Evolutionary conservation across 78 protist species (phyloP).

Genomic region (Protostelium mycophagum): DNA sequence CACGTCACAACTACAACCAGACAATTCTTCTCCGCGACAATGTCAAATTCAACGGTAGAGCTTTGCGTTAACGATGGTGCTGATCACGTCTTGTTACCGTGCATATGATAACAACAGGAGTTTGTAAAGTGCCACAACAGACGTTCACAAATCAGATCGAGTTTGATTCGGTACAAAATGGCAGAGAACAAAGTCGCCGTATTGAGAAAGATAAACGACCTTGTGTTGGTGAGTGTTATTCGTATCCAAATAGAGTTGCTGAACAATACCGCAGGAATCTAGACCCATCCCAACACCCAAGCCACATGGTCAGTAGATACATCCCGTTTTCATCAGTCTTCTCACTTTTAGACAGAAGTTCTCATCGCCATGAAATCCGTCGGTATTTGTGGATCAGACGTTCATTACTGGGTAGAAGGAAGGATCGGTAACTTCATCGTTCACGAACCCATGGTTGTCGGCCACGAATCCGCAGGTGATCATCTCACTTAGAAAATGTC

Average conservation of each 20-base stretch:
- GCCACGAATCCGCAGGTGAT: conserved; percentile 47
- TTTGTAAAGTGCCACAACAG: too few species aligned
- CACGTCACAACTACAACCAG: too few species aligned
- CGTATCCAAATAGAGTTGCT: not conserved
- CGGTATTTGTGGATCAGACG: conserved; percentile 72
- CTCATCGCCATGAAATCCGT: conserved; percentile 38
- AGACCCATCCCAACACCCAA: not conserved
- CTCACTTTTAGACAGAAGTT: conserved; percentile 22
- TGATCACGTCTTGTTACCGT: not conserved
- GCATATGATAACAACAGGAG: not conserved
- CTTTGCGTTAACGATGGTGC: not conserved
- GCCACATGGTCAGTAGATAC: not conserved
- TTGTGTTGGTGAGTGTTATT: not conserved
- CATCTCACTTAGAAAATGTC: not conserved
- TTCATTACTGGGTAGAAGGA: conserved; percentile 51
- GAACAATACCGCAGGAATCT: not conserved
- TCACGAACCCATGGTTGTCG: conserved; percentile 40
- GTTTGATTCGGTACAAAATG: not conserved
- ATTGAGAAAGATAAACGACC: not conserved
- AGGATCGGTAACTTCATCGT: conserved; percentile 32
- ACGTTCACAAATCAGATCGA: not conserved
- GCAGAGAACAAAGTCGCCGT: not conserved
- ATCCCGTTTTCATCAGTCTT: not conserved
- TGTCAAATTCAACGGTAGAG: not conserved
- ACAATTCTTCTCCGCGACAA: too few species aligned